phyloP scores from a whole-genome alignment of 352 stramenopile species.

The Globisporangium carolinianum region DNA sequence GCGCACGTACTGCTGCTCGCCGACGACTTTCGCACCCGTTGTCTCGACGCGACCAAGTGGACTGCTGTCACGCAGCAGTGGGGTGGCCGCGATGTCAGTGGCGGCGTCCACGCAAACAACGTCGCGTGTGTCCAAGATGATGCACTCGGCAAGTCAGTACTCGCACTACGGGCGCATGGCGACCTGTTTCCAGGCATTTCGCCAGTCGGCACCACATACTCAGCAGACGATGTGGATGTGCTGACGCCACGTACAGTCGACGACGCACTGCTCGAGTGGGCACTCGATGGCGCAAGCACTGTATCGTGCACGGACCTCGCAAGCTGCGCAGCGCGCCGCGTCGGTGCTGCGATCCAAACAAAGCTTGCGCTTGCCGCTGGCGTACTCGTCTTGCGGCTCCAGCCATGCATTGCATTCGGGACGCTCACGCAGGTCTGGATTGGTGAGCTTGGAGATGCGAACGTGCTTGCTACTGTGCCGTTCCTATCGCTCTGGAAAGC shows the following conservation, averaged over 20 bases:
- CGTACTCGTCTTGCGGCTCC: constrained; percentile 39
- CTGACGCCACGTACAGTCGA: constrained; percentile 16
- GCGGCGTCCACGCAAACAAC: constrained; percentile 53
- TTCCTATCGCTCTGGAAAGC: constrained; percentile 61
- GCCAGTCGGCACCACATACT: constrained; percentile 25
- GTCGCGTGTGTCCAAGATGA: constrained; percentile 29
- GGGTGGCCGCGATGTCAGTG: constrained; percentile 49
- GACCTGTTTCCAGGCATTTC: constrained; percentile 31
- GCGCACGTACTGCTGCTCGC: constrained; percentile 41
- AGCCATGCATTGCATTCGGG: constrained; percentile 44
- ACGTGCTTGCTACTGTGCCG: constrained; percentile 21
- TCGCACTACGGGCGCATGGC: constrained; percentile 43
- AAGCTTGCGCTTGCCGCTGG: constrained; percentile 33
- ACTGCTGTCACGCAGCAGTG: constrained; percentile 37
- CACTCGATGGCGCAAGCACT: constrained; percentile 31
- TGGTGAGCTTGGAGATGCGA: constrained; percentile 28
- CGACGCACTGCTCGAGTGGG: constrained; percentile 47
- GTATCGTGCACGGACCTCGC: constrained; percentile 32
- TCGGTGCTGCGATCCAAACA: constrained; percentile 50
- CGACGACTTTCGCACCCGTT: constrained; percentile 38
- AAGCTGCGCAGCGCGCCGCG: constrained; percentile 33
- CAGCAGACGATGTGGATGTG: neutral
- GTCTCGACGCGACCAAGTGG: constrained; percentile 42
- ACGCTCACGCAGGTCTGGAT: constrained; percentile 62
- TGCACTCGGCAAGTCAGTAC: constrained; percentile 21